Evolutionary conservation across 2,329 filamentous ascomycete species (phyloP), one percentile per base, ranked within the genome.

Genomic region (Hymenoscyphus salicellus): DNA sequence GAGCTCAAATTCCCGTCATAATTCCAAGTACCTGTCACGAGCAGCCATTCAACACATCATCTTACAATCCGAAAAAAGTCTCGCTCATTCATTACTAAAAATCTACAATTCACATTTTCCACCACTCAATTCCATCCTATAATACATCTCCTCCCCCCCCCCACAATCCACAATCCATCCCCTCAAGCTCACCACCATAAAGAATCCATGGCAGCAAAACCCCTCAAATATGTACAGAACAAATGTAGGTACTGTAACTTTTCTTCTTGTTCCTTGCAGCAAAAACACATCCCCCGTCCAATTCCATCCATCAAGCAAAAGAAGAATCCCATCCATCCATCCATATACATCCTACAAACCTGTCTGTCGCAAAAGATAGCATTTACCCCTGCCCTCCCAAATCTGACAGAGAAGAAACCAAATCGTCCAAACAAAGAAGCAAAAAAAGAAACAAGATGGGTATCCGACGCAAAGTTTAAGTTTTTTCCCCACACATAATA

Each of bases 381-480:
- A 49, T 20, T 20, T 11, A 49, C 7, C 20, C 46, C 46, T 20
- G 5, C 10, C n/a, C 46, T 5, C 20, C 46, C 46, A 52, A 23
- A 52, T 52, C 14, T 52, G 11, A 23, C 10, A 11, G 26, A 52
- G 23, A 28, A 49, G 11, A 16, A 20, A 6, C 23, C 2, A 10
- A 46, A 52, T 3, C n/a, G 43, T n/a, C n/a, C 20, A 52, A 52
- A 26, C 20, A 26, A 23, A 20, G n/a, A 26, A 26, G 23, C 1
- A 52, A 7, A 58, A 66, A 68, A 56, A 52, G 43, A 55, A 65
- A 56, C 32, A 56, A 16, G 28, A 28, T 5, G 55, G 55, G 55
- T 56, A 56, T 56, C 55, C 55, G 55, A 20, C 55, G 55, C 28
- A 56, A 56, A 55, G 17, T 32, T 62, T 17, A 58, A 52, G 20